A percentile compares a stretch with the other conserved stretches of the same genome.
Evolutionary conservation across 2,329 filamentous ascomycete species (phyloP).

Genomic region (Pseudogymnoascus sp.): DNA sequence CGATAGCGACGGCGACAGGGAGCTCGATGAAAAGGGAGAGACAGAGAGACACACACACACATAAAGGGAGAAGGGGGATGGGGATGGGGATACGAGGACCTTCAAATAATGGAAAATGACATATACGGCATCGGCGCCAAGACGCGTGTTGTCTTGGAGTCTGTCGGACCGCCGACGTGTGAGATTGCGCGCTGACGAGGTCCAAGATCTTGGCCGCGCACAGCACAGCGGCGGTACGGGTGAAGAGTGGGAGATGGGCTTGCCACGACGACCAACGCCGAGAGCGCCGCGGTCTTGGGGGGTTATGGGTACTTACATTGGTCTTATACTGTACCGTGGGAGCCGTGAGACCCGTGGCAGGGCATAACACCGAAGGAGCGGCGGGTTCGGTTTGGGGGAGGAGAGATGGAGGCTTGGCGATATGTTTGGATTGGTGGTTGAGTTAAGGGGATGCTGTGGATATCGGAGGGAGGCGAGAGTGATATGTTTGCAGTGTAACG

Average conservation of each 20-base stretch:
- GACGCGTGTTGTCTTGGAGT: neutral
- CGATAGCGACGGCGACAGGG: neutral
- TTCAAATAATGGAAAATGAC: neutral
- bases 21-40: neutral
- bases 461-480: neutral
- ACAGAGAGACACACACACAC: neutral
- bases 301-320: neutral
- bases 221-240: neutral
- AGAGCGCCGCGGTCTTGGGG: neutral
- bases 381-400: neutral
- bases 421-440: neutral
- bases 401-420: neutral
- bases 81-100: neutral
- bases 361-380: neutral
- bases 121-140: neutral
- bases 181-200: neutral
- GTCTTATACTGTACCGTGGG: neutral
- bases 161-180: neutral
- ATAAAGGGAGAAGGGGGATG: no score
- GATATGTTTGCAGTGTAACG: neutral
- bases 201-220: constrained; percentile 2
- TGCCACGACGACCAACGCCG: neutral
- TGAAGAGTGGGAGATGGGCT: neutral
- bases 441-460: neutral
- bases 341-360: no score